Evolutionary conservation across 768 basidiomycete genomes (phyloP).

Genomic region (Tricholoma sp.): DNA sequence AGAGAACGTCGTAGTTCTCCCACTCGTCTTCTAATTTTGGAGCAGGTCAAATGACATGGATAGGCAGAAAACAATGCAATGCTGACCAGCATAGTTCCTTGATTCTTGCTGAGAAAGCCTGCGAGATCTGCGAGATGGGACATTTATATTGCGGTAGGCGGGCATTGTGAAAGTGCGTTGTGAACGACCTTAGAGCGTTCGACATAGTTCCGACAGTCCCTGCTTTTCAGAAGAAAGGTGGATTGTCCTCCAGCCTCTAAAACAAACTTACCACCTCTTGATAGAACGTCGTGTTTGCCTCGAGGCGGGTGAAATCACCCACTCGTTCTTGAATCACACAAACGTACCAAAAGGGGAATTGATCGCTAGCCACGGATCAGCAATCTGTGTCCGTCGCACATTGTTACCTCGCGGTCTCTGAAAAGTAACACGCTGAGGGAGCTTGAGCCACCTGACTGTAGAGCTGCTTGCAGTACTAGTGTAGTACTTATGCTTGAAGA

Average conservation of each 20-base stretch:
- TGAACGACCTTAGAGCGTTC: background rate
- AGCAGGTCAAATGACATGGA: background rate
- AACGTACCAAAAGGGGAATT: background rate
- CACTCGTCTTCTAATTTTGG: conserved; percentile 1
- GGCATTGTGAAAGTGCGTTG: conserved; percentile 6
- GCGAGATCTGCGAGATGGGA: conserved; percentile 34
- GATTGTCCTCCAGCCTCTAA: conserved; percentile 15
- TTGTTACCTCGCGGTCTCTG: conserved; percentile 3
- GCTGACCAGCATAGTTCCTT: conserved; percentile 24
- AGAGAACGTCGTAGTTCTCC: conserved; percentile 4
- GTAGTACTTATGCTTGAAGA: too few relatives aligned
- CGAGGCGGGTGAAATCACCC: conserved; percentile 15
- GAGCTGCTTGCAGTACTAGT: too few relatives aligned
- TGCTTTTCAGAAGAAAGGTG: conserved; percentile 17
- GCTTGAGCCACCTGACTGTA: background rate
- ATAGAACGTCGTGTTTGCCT: conserved; percentile 36
- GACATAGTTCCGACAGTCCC: conserved; percentile 2
- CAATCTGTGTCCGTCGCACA: conserved; percentile 9
- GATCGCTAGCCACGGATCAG: conserved; percentile 6
- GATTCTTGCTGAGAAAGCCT: conserved; percentile 37
- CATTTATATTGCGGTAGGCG: conserved; percentile 7
- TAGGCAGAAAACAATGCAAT: background rate
- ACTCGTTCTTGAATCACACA: conserved; percentile 5
- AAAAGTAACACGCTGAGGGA: background rate
- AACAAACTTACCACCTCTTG: conserved; percentile 26